These are phyloP conservation scores for Alternaria conjuncta DNA, from an alignment of 2,329 filamentous ascomycete genomes.

Conservation along the genomic window DNA sequence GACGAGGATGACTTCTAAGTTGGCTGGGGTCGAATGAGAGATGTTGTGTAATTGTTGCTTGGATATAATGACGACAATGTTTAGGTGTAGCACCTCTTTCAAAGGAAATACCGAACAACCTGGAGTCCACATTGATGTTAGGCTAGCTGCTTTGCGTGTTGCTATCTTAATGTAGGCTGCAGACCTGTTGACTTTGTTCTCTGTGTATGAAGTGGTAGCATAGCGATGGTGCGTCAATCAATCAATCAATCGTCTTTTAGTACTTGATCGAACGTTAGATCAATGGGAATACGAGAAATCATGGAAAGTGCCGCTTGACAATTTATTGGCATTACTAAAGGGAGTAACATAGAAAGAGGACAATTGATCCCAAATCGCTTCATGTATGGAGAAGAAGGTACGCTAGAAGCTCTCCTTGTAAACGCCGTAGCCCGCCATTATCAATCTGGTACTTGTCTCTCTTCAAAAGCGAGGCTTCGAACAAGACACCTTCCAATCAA, in stretches of 20 bases:
- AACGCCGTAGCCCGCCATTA: constrained; percentile 28
- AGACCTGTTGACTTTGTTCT: neutral
- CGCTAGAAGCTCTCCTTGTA: constrained; percentile 23
- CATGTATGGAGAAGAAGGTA: constrained; percentile 22
- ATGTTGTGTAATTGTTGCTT: neutral
- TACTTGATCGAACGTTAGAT: neutral
- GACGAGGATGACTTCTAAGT: constrained; percentile 20
- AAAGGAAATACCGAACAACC: no score
- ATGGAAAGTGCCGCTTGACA: constrained; percentile 15
- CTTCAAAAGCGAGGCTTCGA: constrained; percentile 29
- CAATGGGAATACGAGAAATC: neutral
- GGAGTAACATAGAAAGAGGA: constrained; percentile 37
- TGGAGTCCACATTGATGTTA: neutral
- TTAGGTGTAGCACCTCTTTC: neutral
- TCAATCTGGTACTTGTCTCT: constrained; percentile 22
- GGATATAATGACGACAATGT: neutral
- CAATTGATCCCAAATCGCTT: constrained; percentile 33
- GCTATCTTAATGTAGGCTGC: rapidly evolving
- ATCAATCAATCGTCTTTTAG: neutral
- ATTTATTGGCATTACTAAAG: constrained; percentile 38
- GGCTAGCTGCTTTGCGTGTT: neutral
- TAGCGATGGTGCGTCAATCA: neutral
- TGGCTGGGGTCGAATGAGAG: neutral
- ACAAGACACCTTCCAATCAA: constrained; percentile 32
- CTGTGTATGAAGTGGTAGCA: neutral